Base-by-base conservation (phyloP, 345 rosid species). In the Eucalyptus polyanthemos region DNA sequence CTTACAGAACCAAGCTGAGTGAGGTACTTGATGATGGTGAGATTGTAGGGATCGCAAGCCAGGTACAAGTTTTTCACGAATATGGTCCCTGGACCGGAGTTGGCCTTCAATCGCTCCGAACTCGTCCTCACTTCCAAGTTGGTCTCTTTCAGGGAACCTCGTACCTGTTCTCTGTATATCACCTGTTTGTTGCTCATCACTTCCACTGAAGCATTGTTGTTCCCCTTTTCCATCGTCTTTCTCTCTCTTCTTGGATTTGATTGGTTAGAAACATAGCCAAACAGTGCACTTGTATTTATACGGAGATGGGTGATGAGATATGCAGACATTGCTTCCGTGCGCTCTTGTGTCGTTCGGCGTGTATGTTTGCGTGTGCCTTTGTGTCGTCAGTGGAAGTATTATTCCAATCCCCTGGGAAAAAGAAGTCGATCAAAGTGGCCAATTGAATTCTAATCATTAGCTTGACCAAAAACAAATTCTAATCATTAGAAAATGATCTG, bases 21-120 rank as follows among this genome's bases (percentile, higher is more conserved):
- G 86, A 90, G 90, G 16, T 51, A 56, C 95, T 69, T 34, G 80
- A 94, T 93, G 67, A 91, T 94, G 60, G 22, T 13, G n/a, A 94
- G 27, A 94, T 91, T 94, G 90, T 93, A 94, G 53, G 95, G 95
- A 90, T 93, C 95, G 29, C 96, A 95, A 7, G 95, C 93, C 88
- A 94, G 58, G 87, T 92, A 95, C 69, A 94, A 94, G 90, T 95
- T 95, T 91, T 94, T 95, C 67, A 94, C 92, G 44, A 93, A 86
- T 19, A 95, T 86, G 7, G 93, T 89, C 25, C 87, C 91, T 2
- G 90, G 87, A 3, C 90, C 93, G 29, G 88, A 83, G 8, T 91
- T 91, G 13, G 88, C 87, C 88, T 42, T 89, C 89, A 92, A 87
- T 3, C 87, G 87, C 7, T 93, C 67, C 37, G 92, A 89, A 42